Base-by-base conservation (phyloP, 257 asterid species). In the Penstemon newberryi region DNA sequence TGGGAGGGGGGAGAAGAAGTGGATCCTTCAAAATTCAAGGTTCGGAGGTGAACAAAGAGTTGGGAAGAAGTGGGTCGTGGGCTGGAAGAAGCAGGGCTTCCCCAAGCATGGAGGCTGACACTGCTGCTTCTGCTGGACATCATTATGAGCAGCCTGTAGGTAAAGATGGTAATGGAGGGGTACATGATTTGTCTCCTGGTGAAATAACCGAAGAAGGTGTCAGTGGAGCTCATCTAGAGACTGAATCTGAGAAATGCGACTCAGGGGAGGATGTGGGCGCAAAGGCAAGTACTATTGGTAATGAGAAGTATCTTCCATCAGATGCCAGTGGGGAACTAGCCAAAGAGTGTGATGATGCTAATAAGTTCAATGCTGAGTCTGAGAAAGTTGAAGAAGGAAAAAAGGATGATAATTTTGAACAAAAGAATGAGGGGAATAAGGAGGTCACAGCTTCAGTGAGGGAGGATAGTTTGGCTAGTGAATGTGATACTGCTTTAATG, bases 1-100 rank as follows among this genome's bases (percentile, higher is more conserved):
- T 56, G 19, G 77, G 90, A 75, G 96, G 82, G 74, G 83, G 95
- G 82, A 88, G 84, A 83, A 82, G 90, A 83, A 69, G 54, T 4
- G 96, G 80, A 50, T 76, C 91, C 39, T 84, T 78, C 6, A 86
- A 80, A 67, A 78, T 58, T 81, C 71, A 79, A 68, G 87, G 82
- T 58, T 71, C 85, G 41, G 96, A 87, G 46, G 71, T 55, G 74
- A 85, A 69, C 56, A 83, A 60, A 66, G 98, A 82, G 62, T 67
- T 72, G 65, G 88, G 81, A 69, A 84, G 84, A 78, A 83, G 84
- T 67, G 89, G 80, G 74, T 77, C 87, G 11, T 79, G 72, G 81
- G 76, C 73, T 43, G 95, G 79, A 56, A 85, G 71, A 77, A 73
- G 79, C 61, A 85, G 81, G 81, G 66, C 76, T 67, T 72, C 83